These are phyloP conservation scores for Luffa aegyptiaca DNA, from an alignment of 306 rosid genomes.

Conservation along the genomic window DNA sequence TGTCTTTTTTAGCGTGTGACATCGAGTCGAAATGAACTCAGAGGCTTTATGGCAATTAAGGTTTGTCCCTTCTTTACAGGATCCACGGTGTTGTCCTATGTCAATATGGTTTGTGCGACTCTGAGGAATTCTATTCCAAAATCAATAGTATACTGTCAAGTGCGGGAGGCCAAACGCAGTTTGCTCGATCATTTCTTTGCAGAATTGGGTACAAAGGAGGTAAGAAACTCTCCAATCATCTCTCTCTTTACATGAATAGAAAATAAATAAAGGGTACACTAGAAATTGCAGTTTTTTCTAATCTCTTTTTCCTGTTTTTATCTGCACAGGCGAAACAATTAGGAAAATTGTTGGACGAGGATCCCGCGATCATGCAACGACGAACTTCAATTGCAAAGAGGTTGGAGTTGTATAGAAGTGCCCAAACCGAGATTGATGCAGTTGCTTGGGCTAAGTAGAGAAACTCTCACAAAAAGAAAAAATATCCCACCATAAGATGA, in stretches of 20 bases:
- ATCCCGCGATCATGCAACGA: constrained; percentile 39
- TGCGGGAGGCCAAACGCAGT: constrained; percentile 38
- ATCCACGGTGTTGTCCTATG: constrained; percentile 27
- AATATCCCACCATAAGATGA: not conserved
- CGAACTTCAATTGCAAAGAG: constrained; percentile 19
- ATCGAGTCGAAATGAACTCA: constrained; percentile 6
- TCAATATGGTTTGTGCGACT: constrained; percentile 26
- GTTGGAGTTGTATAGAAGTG: constrained; percentile 33
- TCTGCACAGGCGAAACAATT: constrained; percentile 25
- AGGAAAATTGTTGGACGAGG: constrained; percentile 26
- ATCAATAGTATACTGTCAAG: constrained; percentile 34
- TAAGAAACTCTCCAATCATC: not conserved
- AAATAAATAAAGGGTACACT: not conserved
- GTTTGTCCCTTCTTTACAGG: constrained; percentile 16
- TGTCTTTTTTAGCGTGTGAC: not conserved
- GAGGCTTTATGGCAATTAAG: constrained; percentile 11
- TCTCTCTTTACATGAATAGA: not conserved
- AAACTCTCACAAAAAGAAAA: not conserved
- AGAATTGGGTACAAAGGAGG: constrained; percentile 33
- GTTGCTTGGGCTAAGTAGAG: constrained; percentile 15
- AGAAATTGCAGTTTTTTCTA: too few species aligned
- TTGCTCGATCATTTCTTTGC: constrained; percentile 33
- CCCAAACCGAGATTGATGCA: constrained; percentile 27
- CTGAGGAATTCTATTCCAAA: constrained; percentile 32
- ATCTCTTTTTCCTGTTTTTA: not conserved